Evolutionary conservation across 441 rosid genomes (phyloP).

Genomic region (Jatropha podagrica): DNA sequence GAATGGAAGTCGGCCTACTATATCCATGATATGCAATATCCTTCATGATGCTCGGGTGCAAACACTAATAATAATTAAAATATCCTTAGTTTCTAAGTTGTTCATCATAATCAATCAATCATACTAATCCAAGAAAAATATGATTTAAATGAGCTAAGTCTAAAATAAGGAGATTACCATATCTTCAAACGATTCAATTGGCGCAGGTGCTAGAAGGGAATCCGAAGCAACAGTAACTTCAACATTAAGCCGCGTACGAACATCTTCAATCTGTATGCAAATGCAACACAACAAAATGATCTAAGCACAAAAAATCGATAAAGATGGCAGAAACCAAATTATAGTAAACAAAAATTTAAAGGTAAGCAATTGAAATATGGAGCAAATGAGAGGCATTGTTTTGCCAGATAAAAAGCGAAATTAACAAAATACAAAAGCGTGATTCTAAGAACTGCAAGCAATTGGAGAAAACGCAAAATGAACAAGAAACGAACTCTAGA

Average conservation of each 20-base stretch:
- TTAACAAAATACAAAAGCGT: background rate
- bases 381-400: too few species aligned
- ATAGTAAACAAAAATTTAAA: background rate
- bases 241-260: slow-evolving; percentile 34
- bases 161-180: slow-evolving; percentile 26
- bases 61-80: slow-evolving; percentile 25
- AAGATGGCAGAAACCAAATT: too few species aligned
- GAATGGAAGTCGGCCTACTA: slow-evolving; percentile 72
- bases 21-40: slow-evolving; percentile 37
- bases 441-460: background rate
- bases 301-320: background rate
- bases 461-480: background rate
- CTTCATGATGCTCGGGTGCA: slow-evolving; percentile 35
- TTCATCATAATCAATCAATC: background rate
- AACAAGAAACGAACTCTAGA: background rate
- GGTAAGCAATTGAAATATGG: background rate
- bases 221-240: slow-evolving; percentile 34
- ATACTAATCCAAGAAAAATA: background rate
- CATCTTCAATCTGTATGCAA: slow-evolving; percentile 33
- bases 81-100: background rate
- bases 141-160: background rate
- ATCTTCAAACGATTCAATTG: slow-evolving; percentile 38
- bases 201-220: slow-evolving; percentile 33
- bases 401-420: background rate
- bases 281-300: background rate